Evolutionary conservation across 495 filamentous ascomycete species (phyloP).

Genomic region (Tuber indicum): DNA sequence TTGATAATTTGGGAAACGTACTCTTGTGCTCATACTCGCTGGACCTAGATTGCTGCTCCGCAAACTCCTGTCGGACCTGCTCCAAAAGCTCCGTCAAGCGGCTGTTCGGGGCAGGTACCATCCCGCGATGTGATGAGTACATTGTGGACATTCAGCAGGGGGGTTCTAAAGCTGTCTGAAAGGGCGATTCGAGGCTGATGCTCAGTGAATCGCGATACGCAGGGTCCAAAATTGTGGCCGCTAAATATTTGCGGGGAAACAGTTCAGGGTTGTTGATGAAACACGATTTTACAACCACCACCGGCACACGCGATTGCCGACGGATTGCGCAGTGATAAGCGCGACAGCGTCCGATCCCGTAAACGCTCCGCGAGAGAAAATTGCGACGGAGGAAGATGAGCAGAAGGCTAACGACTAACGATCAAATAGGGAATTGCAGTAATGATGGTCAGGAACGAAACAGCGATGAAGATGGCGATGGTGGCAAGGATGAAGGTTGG

Average conservation of each 20-base stretch:
- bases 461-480: slow-evolving; percentile 5
- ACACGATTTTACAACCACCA: slow-evolving; percentile 30
- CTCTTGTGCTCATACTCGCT: slow-evolving; percentile 84
- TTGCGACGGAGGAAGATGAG: neutral
- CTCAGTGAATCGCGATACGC: slow-evolving; percentile 18
- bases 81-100: slow-evolving; percentile 88
- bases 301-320: slow-evolving; percentile 17
- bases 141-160: slow-evolving; percentile 55
- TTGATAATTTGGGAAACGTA: slow-evolving; percentile 50
- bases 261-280: slow-evolving; percentile 6
- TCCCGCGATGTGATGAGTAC: slow-evolving; percentile 84
- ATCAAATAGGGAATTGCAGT: slow-evolving; percentile 24
- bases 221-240: slow-evolving; percentile 15
- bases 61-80: slow-evolving; percentile 82
- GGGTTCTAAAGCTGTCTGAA: slow-evolving; percentile 12
- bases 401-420: neutral
- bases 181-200: slow-evolving; percentile 8
- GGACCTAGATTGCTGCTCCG: slow-evolving; percentile 64
- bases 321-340: slow-evolving; percentile 23
- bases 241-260: slow-evolving; percentile 19
- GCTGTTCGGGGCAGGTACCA: slow-evolving; percentile 64
- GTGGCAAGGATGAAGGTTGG: slow-evolving; percentile 8
- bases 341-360: slow-evolving; percentile 25
- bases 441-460: slow-evolving; percentile 16
- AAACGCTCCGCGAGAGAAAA: slow-evolving; percentile 23